phyloP scores from a whole-genome alignment of 495 filamentous ascomycete genomes.

The Penicillium desertorum region DNA sequence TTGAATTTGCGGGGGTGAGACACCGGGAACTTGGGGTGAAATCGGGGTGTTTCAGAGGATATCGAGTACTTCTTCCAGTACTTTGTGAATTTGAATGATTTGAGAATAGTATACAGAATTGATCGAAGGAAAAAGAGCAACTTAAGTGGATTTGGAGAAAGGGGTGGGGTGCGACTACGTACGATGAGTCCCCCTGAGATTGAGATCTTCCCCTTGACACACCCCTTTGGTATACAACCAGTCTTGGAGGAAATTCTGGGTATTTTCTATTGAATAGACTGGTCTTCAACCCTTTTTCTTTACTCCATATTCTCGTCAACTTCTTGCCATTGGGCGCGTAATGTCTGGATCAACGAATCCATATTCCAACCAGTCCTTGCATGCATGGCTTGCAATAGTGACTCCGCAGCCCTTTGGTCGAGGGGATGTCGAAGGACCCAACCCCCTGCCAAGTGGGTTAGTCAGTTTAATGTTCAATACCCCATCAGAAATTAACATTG shows the following conservation, averaged over 20 bases:
- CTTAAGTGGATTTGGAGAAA: neutral
- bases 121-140: neutral
- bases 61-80: no score
- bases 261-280: neutral
- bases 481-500: neutral
- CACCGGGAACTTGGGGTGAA: neutral
- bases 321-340: constrained; percentile 30
- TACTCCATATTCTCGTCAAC: constrained; percentile 6
- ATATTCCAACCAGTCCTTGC: constrained; percentile 36
- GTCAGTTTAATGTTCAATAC: neutral
- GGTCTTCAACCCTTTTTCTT: neutral
- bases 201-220: neutral
- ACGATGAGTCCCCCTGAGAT: neutral
- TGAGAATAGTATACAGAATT: no score
- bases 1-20: constrained; percentile 2
- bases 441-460: constrained; percentile 22
- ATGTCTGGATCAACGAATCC: constrained; percentile 22
- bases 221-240: neutral
- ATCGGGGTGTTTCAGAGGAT: no score
- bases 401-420: constrained; percentile 32
- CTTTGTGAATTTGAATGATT: no score
- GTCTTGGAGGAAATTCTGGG: no score
- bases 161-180: constrained; percentile 5
- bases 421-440: constrained; percentile 30
- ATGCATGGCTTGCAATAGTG: constrained; percentile 26